phyloP scores from a whole-genome alignment of 495 filamentous ascomycete genomes.

The Hyaloscypha finlandica region DNA sequence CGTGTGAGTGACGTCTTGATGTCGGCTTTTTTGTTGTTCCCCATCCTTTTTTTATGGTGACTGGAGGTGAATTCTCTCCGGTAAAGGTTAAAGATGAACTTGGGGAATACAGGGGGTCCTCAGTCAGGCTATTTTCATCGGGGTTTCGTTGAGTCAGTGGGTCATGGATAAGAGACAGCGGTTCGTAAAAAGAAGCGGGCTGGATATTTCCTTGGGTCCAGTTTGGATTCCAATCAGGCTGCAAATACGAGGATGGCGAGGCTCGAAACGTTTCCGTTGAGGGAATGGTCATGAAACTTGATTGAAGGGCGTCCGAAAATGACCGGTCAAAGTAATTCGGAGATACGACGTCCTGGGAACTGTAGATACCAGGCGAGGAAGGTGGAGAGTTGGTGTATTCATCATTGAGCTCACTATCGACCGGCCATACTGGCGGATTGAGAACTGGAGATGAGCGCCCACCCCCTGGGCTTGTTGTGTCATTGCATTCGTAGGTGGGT shows the following conservation, averaged over 20 bases:
- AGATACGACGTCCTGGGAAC: not conserved
- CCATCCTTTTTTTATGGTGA: not conserved
- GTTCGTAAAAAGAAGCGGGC: no score
- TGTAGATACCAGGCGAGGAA: not conserved
- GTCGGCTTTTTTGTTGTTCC: no score
- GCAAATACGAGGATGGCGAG: not conserved
- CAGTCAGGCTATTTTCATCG: no score
- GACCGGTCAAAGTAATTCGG: not conserved
- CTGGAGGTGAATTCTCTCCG: not conserved
- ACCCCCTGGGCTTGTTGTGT: not conserved
- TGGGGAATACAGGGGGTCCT: no score
- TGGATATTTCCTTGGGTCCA: not conserved
- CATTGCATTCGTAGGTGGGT: no score
- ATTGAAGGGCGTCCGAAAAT: not conserved
- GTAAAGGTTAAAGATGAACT: no score
- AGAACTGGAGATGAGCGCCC: no score
- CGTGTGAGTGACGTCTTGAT: not conserved
- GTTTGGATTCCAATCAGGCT: not conserved
- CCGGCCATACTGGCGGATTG: no score
- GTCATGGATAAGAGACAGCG: no score
- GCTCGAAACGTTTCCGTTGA: not conserved
- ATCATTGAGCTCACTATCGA: not conserved
- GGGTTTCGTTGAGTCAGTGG: no score
- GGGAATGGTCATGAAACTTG: not conserved
- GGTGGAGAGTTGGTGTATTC: not conserved